Conservation (phyloP, 805 yeast genomes). For the Cyberlindnera xishuangbannaensis region DNA sequence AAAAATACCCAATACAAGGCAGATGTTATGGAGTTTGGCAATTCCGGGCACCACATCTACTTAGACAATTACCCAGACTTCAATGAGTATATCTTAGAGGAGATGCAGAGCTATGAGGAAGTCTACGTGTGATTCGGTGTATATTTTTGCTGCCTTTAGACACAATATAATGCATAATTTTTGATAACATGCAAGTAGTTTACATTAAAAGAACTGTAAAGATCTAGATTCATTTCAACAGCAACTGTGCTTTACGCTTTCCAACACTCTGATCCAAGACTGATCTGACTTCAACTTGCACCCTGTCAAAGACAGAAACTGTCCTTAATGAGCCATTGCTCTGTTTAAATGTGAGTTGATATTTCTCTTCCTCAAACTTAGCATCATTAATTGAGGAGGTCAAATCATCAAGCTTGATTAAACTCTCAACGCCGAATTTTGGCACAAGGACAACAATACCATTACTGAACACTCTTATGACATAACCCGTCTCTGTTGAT, state of each 20-base stretch:
- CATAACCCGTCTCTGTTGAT: conserved; percentile 78
- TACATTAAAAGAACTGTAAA: too few relatives aligned
- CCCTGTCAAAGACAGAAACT: conserved; percentile 76
- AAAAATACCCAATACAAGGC: conserved; percentile 21
- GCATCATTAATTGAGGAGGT: conserved; percentile 59
- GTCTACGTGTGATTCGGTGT: conserved; percentile 3
- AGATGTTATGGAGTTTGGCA: conserved; percentile 37
- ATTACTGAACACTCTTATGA: conserved; percentile 86
- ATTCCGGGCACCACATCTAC: conserved; percentile 77
- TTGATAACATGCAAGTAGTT: too few relatives aligned
- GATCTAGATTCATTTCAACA: conserved; percentile 32
- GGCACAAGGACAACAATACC: conserved; percentile 96
- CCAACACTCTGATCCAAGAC: conserved; percentile 83
- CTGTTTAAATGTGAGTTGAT: conserved; percentile 55
- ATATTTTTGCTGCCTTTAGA: too few relatives aligned
- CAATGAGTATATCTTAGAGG: conserved; percentile 43
- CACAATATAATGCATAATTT: too few relatives aligned
- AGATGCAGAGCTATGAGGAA: conserved; percentile 37
- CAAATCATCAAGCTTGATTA: conserved; percentile 74
- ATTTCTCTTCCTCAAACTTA: conserved; percentile 71
- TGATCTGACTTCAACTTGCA: conserved; percentile 75
- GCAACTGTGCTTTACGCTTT: conserved; percentile 82
- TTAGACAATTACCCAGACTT: conserved; percentile 57
- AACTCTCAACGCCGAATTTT: conserved; percentile 91
- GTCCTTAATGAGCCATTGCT: conserved; percentile 40